These are phyloP conservation scores for Chaetothyriales sp. DNA, from an alignment of 2,329 filamentous ascomycete species.

Conservation along the genomic window DNA sequence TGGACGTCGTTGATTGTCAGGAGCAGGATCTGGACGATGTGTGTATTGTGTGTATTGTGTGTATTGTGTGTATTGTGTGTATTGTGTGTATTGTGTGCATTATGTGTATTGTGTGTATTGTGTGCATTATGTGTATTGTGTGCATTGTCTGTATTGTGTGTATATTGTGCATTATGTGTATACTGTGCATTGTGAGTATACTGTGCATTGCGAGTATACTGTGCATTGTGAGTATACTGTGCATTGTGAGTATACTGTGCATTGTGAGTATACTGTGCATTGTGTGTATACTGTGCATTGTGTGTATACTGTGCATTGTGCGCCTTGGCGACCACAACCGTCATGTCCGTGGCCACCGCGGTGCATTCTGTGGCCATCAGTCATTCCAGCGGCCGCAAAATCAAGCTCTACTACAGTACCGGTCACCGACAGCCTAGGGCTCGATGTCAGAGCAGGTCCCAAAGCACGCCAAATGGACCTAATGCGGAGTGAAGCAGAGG, in stretches of 20 bases:
- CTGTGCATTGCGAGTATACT: conserved; percentile 27
- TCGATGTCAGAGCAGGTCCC: not conserved
- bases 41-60: conserved; percentile 23
- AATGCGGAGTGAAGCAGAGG: not conserved
- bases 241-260: conserved; percentile 22
- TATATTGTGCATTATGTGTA: conserved; percentile 20
- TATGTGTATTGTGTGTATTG: conserved; percentile 23
- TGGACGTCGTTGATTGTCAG: not conserved
- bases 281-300: conserved; percentile 22
- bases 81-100: conserved; percentile 24
- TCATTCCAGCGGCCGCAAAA: not conserved
- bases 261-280: conserved; percentile 23
- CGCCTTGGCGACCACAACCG: conserved; percentile 6
- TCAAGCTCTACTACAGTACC: not conserved
- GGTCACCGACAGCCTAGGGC: not conserved
- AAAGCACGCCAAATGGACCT: not conserved
- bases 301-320: conserved; percentile 17
- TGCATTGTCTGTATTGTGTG: too few relatives aligned
- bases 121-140: conserved; percentile 18
- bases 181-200: too few relatives aligned
- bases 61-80: conserved; percentile 12
- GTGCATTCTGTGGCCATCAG: not conserved
- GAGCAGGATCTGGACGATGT: conserved; percentile 24
- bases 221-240: conserved; percentile 18
- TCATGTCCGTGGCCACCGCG: not conserved